A percentile compares a stretch with the other conserved stretches of the same genome.
Evolutionary conservation across 78 protist genomes (phyloP).

Genomic region (Kipferlia bialata): DNA sequence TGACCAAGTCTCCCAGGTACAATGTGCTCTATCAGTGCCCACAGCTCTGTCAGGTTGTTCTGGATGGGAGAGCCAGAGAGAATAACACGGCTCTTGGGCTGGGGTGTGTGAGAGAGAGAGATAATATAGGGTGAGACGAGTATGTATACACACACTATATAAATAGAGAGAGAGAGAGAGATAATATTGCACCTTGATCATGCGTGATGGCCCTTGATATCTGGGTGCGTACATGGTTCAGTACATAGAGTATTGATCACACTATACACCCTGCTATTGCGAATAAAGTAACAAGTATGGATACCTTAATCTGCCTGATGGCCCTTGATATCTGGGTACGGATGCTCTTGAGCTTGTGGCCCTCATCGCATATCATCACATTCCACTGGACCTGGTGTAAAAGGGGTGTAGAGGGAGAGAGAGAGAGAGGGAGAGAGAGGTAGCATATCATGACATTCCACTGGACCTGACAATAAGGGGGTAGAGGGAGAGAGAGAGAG

Average conservation of each 20-base stretch:
- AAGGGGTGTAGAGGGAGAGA: too few species aligned
- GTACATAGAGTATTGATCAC: background rate
- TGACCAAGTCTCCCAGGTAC: too few species aligned
- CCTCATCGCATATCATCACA: conserved; percentile 86
- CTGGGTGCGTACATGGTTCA: conserved; percentile 57
- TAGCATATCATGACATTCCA: too few species aligned
- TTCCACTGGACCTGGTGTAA: conserved; percentile 48
- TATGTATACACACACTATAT: background rate
- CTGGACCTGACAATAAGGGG: too few species aligned
- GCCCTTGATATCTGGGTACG: conserved; percentile 70
- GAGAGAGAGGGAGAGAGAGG: too few species aligned
- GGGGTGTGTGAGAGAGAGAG: too few species aligned
- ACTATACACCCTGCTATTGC: too few species aligned
- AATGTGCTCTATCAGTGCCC: conserved; percentile 95
- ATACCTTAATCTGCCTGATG: conserved; percentile 48
- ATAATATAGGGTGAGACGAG: background rate
- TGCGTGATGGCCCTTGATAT: conserved; percentile 64
- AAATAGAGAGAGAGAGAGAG: too few species aligned
- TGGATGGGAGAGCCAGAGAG: conserved; percentile 90
- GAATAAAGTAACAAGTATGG: background rate
- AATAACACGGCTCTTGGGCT: conserved; percentile 65
- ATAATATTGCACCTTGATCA: conserved; percentile 1
- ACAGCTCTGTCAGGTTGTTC: conserved; percentile 85
- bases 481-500: too few species aligned
- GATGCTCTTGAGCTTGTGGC: conserved; percentile 89